phyloP scores from a whole-genome alignment of 2,329 filamentous ascomycete genomes.

The Colletotrichum sp. region DNA sequence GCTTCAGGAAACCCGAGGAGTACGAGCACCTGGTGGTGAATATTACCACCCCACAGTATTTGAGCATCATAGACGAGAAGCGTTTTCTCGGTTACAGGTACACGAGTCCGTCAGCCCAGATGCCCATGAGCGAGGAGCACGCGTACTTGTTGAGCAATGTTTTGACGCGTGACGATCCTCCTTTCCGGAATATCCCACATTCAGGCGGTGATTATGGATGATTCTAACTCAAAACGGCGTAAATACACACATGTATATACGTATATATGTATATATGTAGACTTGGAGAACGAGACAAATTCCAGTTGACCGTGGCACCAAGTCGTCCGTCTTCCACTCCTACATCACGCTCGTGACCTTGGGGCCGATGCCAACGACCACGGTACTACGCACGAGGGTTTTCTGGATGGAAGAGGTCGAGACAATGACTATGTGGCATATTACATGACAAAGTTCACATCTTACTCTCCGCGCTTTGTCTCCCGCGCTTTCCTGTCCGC shows the following conservation, averaged over 20 bases:
- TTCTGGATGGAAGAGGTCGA: not conserved
- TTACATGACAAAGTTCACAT: not conserved
- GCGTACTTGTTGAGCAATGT: not conserved
- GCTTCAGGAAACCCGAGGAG: not conserved
- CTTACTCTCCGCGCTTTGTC: not conserved
- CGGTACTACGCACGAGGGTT: fast-evolving
- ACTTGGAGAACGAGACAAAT: not conserved
- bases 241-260: not conserved
- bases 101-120: not conserved
- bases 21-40: not conserved
- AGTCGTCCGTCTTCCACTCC: fast-evolving
- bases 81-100: not conserved
- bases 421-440: not conserved
- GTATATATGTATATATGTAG: not conserved
- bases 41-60: not conserved
- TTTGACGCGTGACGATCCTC: not conserved
- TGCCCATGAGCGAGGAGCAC: not conserved
- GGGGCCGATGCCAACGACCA: not conserved
- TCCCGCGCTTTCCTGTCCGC: not conserved
- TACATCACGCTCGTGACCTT: fast-evolving
- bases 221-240: not conserved
- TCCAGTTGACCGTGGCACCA: not conserved
- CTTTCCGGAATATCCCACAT: not conserved
- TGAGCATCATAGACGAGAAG: not conserved
- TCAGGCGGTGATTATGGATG: fast-evolving